phyloP scores from a whole-genome alignment of 2,329 filamentous ascomycete species.

The Daldinia sp. region DNA sequence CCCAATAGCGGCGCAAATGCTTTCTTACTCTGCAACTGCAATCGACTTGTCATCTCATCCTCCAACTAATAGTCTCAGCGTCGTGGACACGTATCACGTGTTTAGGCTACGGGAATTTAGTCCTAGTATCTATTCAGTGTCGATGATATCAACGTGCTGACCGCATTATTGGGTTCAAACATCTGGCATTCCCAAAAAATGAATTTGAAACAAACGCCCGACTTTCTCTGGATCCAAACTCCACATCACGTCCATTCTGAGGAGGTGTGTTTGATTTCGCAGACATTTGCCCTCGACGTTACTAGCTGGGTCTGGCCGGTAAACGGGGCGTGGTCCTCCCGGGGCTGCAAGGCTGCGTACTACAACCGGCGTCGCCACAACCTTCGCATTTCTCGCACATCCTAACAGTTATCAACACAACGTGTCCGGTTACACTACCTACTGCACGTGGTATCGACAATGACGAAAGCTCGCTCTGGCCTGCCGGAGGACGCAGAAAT shows the following conservation, averaged over 20 bases:
- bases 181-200: conserved; percentile 22
- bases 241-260: conserved; percentile 10
- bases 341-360: conserved; percentile 9
- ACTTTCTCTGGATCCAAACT: conserved; percentile 5
- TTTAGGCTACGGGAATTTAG: not conserved
- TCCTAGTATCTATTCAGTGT: not conserved
- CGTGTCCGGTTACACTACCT: conserved; percentile 29
- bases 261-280: conserved; percentile 1
- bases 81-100: not conserved
- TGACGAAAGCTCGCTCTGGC: conserved; percentile 11
- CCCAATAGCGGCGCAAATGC: not conserved
- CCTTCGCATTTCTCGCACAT: conserved; percentile 4
- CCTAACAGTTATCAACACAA: not conserved
- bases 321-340: conserved; percentile 19
- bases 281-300: conserved; percentile 2
- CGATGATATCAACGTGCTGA: not conserved
- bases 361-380: conserved; percentile 17
- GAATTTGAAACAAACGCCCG: not conserved
- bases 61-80: not conserved
- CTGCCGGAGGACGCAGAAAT: conserved; percentile 4
- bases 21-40: not conserved
- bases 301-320: not conserved
- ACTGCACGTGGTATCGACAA: conserved; percentile 23
- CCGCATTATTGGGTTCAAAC: conserved; percentile 9
- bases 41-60: not conserved